Evolutionary conservation across 768 basidiomycete genomes (phyloP).

Genomic region (Podaxis pistillaris): DNA sequence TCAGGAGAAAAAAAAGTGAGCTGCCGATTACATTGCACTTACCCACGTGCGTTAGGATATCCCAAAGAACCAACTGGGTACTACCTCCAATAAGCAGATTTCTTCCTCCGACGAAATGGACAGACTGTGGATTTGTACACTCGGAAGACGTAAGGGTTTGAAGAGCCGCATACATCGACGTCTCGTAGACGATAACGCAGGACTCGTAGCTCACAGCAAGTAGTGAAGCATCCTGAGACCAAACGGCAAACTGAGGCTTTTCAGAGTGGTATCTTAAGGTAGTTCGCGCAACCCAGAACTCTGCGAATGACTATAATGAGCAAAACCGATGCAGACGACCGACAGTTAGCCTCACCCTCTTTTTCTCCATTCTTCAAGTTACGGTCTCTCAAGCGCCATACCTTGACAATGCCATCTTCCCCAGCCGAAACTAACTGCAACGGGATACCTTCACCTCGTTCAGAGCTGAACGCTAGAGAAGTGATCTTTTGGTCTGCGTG

Average conservation of each 20-base stretch:
- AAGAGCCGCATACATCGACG: slow-evolving; percentile 55
- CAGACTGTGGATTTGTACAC: slow-evolving; percentile 40
- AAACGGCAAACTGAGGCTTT: slow-evolving; percentile 62
- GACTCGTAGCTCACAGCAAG: slow-evolving; percentile 70
- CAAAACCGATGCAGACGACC: neutral
- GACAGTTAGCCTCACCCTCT: slow-evolving; percentile 45
- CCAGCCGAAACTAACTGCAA: slow-evolving; percentile 70
- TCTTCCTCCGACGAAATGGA: slow-evolving; percentile 71
- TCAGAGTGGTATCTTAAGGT: slow-evolving; percentile 68
- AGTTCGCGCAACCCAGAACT: slow-evolving; percentile 80
- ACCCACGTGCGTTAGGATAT: slow-evolving; percentile 65
- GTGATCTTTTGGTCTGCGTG: slow-evolving; percentile 69
- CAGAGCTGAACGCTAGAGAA: slow-evolving; percentile 68
- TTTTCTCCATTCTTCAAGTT: slow-evolving; percentile 21
- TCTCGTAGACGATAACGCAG: slow-evolving; percentile 74
- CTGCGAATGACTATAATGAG: slow-evolving; percentile 30
- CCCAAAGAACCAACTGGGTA: slow-evolving; percentile 65
- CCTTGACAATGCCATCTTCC: slow-evolving; percentile 72
- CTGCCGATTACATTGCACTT: slow-evolving; percentile 21
- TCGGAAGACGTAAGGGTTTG: slow-evolving; percentile 61
- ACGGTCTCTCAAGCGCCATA: slow-evolving; percentile 66
- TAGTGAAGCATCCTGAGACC: slow-evolving; percentile 87
- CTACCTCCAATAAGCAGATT: slow-evolving; percentile 58
- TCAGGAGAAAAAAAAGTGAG: neutral
- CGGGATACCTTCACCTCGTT: slow-evolving; percentile 24